Evolutionary conservation across 257 asterid species (phyloP).

Genomic region (Apocynum venetum): DNA sequence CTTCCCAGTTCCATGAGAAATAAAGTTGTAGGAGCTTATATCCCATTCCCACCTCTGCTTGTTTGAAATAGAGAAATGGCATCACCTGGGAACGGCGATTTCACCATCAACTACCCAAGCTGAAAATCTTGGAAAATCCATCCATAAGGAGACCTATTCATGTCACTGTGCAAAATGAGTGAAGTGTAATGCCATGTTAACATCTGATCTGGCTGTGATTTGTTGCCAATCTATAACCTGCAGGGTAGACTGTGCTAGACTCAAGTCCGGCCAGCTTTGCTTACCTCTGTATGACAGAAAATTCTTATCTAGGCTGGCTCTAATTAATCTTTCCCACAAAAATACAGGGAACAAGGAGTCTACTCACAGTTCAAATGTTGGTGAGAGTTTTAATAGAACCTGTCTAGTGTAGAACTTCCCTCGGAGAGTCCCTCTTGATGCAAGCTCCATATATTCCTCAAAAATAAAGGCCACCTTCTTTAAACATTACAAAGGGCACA

Average conservation of each 20-base stretch:
- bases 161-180: not conserved
- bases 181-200: not conserved
- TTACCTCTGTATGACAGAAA: not conserved
- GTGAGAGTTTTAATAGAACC: no score
- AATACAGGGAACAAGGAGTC: no score
- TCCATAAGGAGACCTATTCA: not conserved
- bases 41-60: not conserved
- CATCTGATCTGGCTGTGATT: constrained; percentile 10
- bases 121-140: constrained; percentile 1
- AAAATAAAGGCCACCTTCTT: no score
- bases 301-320: not conserved
- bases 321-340: no score
- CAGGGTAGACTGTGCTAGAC: constrained; percentile 2
- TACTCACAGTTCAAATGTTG: no score
- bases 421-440: no score
- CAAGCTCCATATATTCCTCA: no score
- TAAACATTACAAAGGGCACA: no score
- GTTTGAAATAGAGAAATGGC: not conserved
- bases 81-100: not conserved
- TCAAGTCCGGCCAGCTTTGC: not conserved
- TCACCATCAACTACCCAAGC: not conserved
- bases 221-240: not conserved
- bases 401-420: no score
- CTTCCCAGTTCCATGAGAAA: not conserved
- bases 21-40: not conserved